Percentiles rank a stretch among this genome's conserved stretches.
Evolutionary conservation across 371 early-diverging fungal species (phyloP).

Genomic region (Racocetra persica): DNA sequence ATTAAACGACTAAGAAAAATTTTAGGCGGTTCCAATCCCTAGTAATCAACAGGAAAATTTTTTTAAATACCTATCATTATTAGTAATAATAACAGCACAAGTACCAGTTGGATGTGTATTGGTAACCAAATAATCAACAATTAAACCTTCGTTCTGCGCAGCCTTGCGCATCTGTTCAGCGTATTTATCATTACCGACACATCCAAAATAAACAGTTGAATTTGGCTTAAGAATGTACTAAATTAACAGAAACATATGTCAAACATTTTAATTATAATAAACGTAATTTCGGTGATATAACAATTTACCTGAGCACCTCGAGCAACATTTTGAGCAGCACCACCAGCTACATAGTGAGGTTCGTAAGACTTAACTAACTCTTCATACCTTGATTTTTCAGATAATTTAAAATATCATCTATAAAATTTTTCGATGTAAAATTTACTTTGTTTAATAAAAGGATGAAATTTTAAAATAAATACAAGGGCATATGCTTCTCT

Average conservation of each 20-base stretch:
- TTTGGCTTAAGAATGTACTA: slow-evolving; percentile 86
- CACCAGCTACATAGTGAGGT: slow-evolving; percentile 80
- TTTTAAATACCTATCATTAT: slow-evolving; percentile 71
- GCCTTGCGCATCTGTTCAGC: slow-evolving; percentile 75
- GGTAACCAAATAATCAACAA: slow-evolving; percentile 83
- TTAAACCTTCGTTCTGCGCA: slow-evolving; percentile 86
- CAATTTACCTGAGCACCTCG: slow-evolving; percentile 79
- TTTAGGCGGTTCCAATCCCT: too few relatives aligned
- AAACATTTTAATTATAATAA: not conserved
- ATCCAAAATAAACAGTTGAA: slow-evolving; percentile 90
- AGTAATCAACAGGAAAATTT: not conserved
- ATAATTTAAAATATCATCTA: slow-evolving; percentile 24
- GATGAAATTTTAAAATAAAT: slow-evolving; percentile 48
- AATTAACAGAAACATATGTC: not conserved
- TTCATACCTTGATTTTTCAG: slow-evolving; percentile 60
- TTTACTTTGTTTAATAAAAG: slow-evolving; percentile 6
- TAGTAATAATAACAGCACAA: slow-evolving; percentile 94
- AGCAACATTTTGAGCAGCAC: slow-evolving; percentile 95
- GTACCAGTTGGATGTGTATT: slow-evolving; percentile 85
- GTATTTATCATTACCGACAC: slow-evolving; percentile 87
- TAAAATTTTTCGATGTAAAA: slow-evolving; percentile 4
- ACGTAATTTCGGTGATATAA: not conserved
- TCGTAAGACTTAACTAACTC: slow-evolving; percentile 73
- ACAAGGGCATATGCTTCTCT: slow-evolving; percentile 82
- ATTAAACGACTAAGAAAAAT: too few relatives aligned